Evolutionary conservation across 306 rosid species (phyloP).

Genomic region (Arachis hypogaea): DNA sequence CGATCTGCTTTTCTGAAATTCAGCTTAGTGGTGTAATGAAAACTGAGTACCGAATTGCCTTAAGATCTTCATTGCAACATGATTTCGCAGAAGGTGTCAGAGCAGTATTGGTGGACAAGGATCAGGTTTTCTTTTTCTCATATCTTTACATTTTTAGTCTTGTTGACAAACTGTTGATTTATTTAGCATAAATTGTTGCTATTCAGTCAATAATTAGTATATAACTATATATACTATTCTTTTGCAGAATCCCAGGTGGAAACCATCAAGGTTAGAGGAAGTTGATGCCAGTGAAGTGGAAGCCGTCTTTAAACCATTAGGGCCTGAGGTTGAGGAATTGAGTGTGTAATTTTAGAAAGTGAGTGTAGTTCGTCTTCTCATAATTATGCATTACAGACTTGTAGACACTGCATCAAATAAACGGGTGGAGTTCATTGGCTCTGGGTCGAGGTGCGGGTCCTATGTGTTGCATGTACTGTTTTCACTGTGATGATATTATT

Average conservation of each 20-base stretch:
- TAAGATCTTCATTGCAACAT: conserved; percentile 75
- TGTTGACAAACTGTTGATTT: conserved; percentile 16
- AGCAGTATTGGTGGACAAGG: conserved; percentile 94
- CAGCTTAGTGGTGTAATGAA: conserved; percentile 89
- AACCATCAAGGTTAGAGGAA: conserved; percentile 75
- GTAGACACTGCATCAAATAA: conserved; percentile 43
- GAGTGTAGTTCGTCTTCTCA: conserved; percentile 23
- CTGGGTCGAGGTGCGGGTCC: not conserved
- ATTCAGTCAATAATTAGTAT: not conserved
- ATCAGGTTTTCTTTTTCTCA: conserved; percentile 70
- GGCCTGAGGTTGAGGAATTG: conserved; percentile 56
- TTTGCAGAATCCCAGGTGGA: conserved; percentile 88
- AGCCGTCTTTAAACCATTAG: conserved; percentile 66
- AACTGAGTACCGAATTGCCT: conserved; percentile 85
- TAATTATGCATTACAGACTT: conserved; percentile 33
- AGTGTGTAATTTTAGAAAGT: conserved; percentile 40
- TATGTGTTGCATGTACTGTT: conserved; percentile 23
- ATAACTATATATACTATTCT: not conserved
- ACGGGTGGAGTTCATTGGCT: conserved; percentile 11
- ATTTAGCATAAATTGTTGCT: conserved; percentile 8
- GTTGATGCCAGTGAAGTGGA: conserved; percentile 65
- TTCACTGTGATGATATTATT: conserved; percentile 19
- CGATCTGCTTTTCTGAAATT: conserved; percentile 29
- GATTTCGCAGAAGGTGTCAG: conserved; percentile 98
- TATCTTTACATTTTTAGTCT: conserved; percentile 14